Percentiles rank a stretch among this genome's conserved stretches.
phyloP scores from a whole-genome alignment of 495 filamentous ascomycete species.

The Penicillium subrubescens region DNA sequence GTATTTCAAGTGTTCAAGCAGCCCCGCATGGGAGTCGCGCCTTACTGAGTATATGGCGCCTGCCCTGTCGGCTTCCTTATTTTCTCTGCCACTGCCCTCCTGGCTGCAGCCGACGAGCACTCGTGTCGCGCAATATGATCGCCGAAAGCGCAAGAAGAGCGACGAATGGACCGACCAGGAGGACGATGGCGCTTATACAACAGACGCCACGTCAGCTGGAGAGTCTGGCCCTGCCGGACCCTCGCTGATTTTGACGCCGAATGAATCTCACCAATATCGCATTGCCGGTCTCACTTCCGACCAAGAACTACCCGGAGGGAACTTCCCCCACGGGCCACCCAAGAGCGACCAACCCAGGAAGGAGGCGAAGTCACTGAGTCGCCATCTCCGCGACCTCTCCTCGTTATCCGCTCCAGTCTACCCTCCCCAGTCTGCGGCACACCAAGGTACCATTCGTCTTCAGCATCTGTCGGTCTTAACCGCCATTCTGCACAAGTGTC shows the following conservation, averaged over 20 bases:
- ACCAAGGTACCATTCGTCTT: slow-evolving; percentile 45
- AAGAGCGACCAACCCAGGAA: slow-evolving; percentile 19
- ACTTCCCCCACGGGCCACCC: slow-evolving; percentile 46
- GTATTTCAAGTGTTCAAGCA: not conserved
- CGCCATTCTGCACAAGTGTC: slow-evolving; percentile 61
- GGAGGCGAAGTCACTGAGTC: not conserved
- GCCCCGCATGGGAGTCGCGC: slow-evolving; percentile 18
- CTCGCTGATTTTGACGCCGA: slow-evolving; percentile 44
- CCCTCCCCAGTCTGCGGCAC: slow-evolving; percentile 37
- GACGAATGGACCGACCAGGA: slow-evolving; percentile 33
- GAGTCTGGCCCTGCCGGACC: slow-evolving; percentile 27
- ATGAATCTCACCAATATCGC: slow-evolving; percentile 51
- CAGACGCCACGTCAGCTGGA: slow-evolving; percentile 35
- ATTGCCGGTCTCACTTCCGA: slow-evolving; percentile 48
- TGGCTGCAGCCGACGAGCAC: slow-evolving; percentile 41
- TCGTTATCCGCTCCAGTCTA: slow-evolving; percentile 37
- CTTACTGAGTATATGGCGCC: slow-evolving; percentile 36
- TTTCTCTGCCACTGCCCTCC: slow-evolving; percentile 45
- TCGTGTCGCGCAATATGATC: slow-evolving; percentile 42
- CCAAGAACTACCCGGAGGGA: slow-evolving; percentile 43
- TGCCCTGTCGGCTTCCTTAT: slow-evolving; percentile 35
- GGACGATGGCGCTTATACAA: slow-evolving; percentile 33
- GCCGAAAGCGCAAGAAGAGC: slow-evolving; percentile 41
- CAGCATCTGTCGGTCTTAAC: slow-evolving; percentile 64
- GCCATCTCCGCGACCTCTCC: slow-evolving; percentile 28